Base-by-base conservation (phyloP, 768 basidiomycete species). In the Mycena latifolia region DNA sequence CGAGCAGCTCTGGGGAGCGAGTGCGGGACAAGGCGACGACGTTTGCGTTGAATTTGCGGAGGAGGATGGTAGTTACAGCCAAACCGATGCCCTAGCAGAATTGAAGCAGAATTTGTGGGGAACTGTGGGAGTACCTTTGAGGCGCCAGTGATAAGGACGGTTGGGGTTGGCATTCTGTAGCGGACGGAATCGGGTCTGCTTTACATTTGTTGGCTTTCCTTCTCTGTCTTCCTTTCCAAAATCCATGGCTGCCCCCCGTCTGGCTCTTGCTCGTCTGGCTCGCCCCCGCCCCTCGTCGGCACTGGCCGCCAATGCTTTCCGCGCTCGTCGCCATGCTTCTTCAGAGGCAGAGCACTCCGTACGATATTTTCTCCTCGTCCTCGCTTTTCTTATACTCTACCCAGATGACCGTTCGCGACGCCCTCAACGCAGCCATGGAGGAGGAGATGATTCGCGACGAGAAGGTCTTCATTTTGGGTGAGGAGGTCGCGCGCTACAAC, bases 371-470 rank as follows among this genome's bases (percentile, higher is more conserved):
- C 4, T 27, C 7, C n/a, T 29, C 39, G 15, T 10, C 12, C 18
- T 11, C 10, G 20, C 17, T 37, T 39, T 43, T 41, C 20, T 63
- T 37, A 28, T 22, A n/a, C 37, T 15, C 8, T 46, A 10, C 48
- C 31, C 24, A 96, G 95, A 95, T 97, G 96, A 99, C 96, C 60
- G 97, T 98, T 67, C 94, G 98, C 76, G 98, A 99, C 61, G 98
- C 98, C 47, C 91, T 99, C 69, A 99, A 98, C 81, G 82, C 90
- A 60, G 98, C 98, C 29, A 96, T 99, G 94, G 98, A 98, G 83
- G 98, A 99, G 82, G 98, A 99, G 83, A 99, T 99, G 98, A 78
- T 91, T 73, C 90, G 95, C 48, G 98, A 99, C 79, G 93, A 96
- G 77, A 91, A 84, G 37, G 98, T 99, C 45, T 99, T 97, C 80